phyloP scores from a whole-genome alignment of 208 protist genomes.

The Crithidia brevicula region DNA sequence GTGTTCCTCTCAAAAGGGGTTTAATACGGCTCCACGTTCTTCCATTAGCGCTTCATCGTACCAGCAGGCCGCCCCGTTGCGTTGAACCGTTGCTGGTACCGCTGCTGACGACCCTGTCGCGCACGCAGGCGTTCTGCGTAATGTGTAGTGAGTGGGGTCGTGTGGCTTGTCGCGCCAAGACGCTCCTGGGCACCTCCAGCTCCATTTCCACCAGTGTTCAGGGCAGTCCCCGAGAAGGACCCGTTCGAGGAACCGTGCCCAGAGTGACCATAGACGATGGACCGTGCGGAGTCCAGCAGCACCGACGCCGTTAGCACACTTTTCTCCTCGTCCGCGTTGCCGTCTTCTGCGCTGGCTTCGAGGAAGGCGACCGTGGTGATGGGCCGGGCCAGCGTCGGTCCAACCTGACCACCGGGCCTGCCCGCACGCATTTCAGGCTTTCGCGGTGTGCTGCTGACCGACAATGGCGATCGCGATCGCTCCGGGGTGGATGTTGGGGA shows the following conservation, averaged over 20 bases:
- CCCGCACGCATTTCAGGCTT: no score
- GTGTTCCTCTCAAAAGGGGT: no score
- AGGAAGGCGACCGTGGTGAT: slow-evolving; percentile 11
- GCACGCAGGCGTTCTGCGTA: slow-evolving; percentile 26
- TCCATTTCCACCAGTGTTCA: background rate
- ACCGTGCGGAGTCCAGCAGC: slow-evolving; percentile 4
- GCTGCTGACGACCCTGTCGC: slow-evolving; percentile 20
- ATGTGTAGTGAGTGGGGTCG: background rate
- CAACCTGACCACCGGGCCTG: no score
- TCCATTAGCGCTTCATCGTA: background rate
- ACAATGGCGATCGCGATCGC: background rate
- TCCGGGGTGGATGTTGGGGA: no score
- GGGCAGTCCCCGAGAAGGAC: background rate
- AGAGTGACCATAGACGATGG: background rate
- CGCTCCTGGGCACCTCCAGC: background rate
- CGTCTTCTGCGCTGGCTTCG: background rate
- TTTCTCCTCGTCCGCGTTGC: background rate
- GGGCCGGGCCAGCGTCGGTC: background rate
- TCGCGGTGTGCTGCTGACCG: no score
- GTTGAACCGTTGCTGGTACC: slow-evolving; percentile 19
- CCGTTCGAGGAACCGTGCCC: background rate
- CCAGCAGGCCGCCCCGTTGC: background rate
- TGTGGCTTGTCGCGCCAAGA: background rate
- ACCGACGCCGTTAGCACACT: background rate
- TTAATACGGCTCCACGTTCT: background rate